phyloP scores from a whole-genome alignment of 192 early-diverging fungal species.

The Chytriomyces hyalinus region DNA sequence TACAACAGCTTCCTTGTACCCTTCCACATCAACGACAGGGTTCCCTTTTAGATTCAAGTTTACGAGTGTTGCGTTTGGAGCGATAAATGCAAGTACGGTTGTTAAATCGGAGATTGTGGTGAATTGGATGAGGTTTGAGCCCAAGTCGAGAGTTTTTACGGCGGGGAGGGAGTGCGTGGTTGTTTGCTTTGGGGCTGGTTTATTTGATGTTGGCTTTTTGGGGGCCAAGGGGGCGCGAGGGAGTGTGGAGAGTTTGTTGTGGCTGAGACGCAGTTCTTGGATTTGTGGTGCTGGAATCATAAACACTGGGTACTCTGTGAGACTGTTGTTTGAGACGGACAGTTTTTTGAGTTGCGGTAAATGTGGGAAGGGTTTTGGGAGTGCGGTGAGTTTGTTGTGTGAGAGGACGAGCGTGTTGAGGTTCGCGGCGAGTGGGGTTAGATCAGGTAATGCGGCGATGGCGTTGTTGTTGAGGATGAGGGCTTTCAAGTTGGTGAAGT shows the following conservation, averaged over 20 bases:
- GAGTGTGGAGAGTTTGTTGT: conserved; percentile 69
- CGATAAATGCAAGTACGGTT: conserved; percentile 63
- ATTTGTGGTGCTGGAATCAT: conserved; percentile 49
- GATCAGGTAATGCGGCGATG: conserved; percentile 18
- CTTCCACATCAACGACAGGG: conserved; percentile 46
- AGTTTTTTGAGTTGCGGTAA: conserved; percentile 75
- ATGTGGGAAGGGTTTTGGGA: conserved; percentile 46
- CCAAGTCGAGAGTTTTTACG: conserved; percentile 32
- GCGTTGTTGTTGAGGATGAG: conserved; percentile 81
- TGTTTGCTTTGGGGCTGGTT: conserved; percentile 30
- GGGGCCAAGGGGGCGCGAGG: conserved; percentile 55
- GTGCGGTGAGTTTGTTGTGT: conserved; percentile 70
- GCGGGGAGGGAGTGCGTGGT: conserved; percentile 38
- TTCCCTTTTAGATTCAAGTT: conserved; percentile 75
- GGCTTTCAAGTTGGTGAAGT: conserved; percentile 70
- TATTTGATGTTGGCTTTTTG: conserved; percentile 34
- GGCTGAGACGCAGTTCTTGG: conserved; percentile 75
- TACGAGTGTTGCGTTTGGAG: conserved; percentile 50
- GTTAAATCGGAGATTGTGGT: conserved; percentile 10
- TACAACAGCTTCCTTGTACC: conserved; percentile 54
- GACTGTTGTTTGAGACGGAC: conserved; percentile 73
- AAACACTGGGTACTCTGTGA: conserved; percentile 72
- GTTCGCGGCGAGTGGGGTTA: conserved; percentile 19
- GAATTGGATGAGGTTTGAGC: background rate
- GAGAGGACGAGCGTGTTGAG: conserved; percentile 64